Evolutionary conservation across 2,329 filamentous ascomycete species (phyloP).

Genomic region (Diplodia intermedia): DNA sequence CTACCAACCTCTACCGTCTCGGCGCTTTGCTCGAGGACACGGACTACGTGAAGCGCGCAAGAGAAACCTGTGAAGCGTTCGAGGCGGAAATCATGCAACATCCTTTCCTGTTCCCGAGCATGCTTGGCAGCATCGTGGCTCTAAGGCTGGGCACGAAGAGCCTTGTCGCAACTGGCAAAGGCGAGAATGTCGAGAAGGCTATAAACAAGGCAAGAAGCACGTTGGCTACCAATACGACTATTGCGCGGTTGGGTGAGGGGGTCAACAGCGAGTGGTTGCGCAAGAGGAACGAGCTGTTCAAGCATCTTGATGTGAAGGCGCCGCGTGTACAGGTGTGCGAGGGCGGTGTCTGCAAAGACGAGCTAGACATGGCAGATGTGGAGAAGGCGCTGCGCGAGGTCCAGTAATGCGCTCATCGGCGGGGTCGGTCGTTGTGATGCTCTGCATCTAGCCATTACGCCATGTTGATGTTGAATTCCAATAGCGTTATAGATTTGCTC

Average conservation of each 20-base stretch:
- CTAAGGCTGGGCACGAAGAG: conserved; percentile 72
- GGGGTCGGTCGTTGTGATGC: not conserved
- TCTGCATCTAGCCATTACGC: not conserved
- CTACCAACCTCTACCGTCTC: conserved; percentile 84
- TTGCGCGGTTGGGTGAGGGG: conserved; percentile 37
- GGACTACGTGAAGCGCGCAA: conserved; percentile 68
- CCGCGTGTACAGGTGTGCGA: conserved; percentile 50
- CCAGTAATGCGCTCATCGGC: conserved; percentile 7
- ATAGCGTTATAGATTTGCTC: not conserved
- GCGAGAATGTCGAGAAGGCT: conserved; percentile 50
- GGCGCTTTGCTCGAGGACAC: conserved; percentile 71
- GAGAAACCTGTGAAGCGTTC: conserved; percentile 81
- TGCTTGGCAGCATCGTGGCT: conserved; percentile 78
- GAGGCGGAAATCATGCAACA: conserved; percentile 92
- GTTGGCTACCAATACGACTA: conserved; percentile 41
- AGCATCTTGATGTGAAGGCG: conserved; percentile 49
- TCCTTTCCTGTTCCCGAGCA: conserved; percentile 85
- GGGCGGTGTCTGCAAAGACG: conserved; percentile 53
- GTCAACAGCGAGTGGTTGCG: conserved; percentile 57
- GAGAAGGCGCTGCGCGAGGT: conserved; percentile 33
- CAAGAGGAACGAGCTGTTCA: conserved; percentile 57
- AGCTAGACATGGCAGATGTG: conserved; percentile 44
- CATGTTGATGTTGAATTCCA: not conserved
- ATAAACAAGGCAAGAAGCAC: conserved; percentile 51
- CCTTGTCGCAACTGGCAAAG: conserved; percentile 61